A percentile compares a stretch with the other conserved stretches of the same genome.
Conservation (phyloP, 495 filamentous ascomycete genomes). For the Aspergillus sclerotioniger region DNA sequence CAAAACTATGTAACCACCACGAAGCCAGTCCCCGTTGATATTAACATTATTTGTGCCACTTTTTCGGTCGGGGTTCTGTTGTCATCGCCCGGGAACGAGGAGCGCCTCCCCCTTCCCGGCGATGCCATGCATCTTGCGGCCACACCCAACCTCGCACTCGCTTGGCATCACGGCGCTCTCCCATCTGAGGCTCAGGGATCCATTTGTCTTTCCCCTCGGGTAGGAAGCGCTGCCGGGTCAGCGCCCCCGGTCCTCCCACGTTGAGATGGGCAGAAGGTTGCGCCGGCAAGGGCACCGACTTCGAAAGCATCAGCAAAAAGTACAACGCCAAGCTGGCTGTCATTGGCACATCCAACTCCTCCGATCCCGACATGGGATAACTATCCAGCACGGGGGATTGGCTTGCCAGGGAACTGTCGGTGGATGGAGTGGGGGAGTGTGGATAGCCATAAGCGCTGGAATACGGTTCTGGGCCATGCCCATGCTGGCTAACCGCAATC, state of each 20-base stretch:
- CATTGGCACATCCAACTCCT: conserved; percentile 49
- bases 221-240: conserved; percentile 69
- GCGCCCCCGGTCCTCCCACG: conserved; percentile 75
- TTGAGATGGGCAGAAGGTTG: conserved; percentile 71
- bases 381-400: conserved; percentile 21
- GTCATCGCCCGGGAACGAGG: conserved; percentile 22
- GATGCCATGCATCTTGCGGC: conserved; percentile 69
- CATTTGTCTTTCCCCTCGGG: conserved; percentile 67
- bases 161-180: conserved; percentile 83
- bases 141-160: conserved; percentile 78
- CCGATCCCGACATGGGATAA: conserved; percentile 14
- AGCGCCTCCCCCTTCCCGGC: conserved; percentile 47
- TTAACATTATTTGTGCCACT: conserved; percentile 36
- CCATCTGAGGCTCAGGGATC: conserved; percentile 81
- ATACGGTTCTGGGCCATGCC: not conserved
- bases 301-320: conserved; percentile 82
- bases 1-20: not conserved
- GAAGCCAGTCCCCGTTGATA: not conserved
- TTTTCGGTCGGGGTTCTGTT: conserved; percentile 28
- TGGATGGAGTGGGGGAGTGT: conserved; percentile 22
- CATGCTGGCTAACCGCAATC: conserved; percentile 24
- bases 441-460: conserved; percentile 9
- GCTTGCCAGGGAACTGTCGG: conserved; percentile 19
- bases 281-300: conserved; percentile 63
- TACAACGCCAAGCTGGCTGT: conserved; percentile 70